A percentile compares a stretch with the other conserved stretches of the same genome.
phyloP scores from a whole-genome alignment of 2,329 filamentous ascomycete species.

The Nannizziopsis arthrosporioides region DNA sequence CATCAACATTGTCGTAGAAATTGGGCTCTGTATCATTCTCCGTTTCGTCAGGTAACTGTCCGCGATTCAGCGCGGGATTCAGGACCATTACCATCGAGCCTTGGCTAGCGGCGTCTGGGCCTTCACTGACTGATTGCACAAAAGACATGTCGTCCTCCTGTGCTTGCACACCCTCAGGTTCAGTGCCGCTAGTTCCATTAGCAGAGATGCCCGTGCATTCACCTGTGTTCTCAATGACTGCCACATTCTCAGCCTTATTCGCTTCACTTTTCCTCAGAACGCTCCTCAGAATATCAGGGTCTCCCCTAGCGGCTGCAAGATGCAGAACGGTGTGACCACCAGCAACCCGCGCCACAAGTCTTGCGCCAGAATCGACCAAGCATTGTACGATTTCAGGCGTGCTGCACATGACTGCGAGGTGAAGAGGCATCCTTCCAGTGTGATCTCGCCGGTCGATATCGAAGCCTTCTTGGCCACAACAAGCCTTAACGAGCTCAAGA shows the following conservation, averaged over 20 bases:
- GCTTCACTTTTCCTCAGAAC: constrained; percentile 46
- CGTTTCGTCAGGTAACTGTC: constrained; percentile 20
- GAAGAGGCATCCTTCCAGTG: constrained; percentile 66
- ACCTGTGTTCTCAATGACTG: constrained; percentile 5
- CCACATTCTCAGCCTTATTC: constrained; percentile 44
- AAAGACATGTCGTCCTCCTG: constrained; percentile 18
- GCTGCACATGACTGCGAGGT: constrained; percentile 60
- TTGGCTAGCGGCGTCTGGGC: constrained; percentile 42
- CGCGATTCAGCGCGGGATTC: constrained; percentile 27
- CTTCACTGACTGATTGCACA: constrained; percentile 31
- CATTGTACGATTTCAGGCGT: constrained; percentile 58
- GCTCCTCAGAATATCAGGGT: constrained; percentile 56
- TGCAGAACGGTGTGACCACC: constrained; percentile 78
- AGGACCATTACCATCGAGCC: constrained; percentile 57
- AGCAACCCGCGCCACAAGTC: constrained; percentile 60
- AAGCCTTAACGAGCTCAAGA: constrained; percentile 57
- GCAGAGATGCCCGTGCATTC: neutral
- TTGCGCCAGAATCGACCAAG: constrained; percentile 60
- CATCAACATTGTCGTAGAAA: constrained; percentile 60
- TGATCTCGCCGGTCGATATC: constrained; percentile 66
- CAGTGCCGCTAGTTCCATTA: constrained; percentile 33
- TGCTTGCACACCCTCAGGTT: neutral
- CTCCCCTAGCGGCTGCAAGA: constrained; percentile 60
- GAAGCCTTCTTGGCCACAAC: constrained; percentile 55
- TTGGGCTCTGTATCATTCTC: constrained; percentile 46